These are phyloP conservation scores for Russula ochroleuca DNA, from an alignment of 768 basidiomycete species.

Conservation along the genomic window DNA sequence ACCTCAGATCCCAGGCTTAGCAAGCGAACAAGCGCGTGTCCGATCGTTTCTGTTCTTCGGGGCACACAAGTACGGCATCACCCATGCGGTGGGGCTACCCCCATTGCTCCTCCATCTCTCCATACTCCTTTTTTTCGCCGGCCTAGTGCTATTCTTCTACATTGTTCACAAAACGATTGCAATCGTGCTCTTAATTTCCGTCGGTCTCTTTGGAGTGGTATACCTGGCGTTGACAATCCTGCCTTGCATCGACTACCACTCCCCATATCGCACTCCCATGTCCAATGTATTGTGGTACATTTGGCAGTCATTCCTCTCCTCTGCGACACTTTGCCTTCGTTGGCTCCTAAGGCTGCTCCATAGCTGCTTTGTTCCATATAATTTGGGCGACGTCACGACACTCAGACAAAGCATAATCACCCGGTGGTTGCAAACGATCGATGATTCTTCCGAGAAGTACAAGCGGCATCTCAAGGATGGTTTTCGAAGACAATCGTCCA, in stretches of 20 bases:
- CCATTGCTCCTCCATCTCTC: conserved; percentile 48
- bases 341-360: conserved; percentile 10
- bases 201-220: conserved; percentile 8
- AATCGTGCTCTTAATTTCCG: conserved; percentile 7
- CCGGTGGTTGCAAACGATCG: neutral
- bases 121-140: conserved; percentile 47
- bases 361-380: conserved; percentile 4
- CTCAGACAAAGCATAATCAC: neutral
- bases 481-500: neutral
- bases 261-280: conserved; percentile 28
- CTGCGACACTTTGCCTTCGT: neutral
- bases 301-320: neutral
- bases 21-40: conserved; percentile 39
- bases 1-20: conserved; percentile 30
- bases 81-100: conserved; percentile 40
- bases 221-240: conserved; percentile 25
- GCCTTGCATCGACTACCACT: conserved; percentile 19
- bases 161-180: conserved; percentile 28
- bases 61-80: conserved; percentile 39
- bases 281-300: conserved; percentile 8
- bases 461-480: conserved; percentile 2
- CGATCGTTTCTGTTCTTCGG: conserved; percentile 38
- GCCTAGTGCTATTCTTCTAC: conserved; percentile 44
- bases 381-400: neutral
- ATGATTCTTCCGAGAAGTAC: neutral